Base-by-base conservation (phyloP, 345 rosid genomes). In the Eucalyptus polybractea region DNA sequence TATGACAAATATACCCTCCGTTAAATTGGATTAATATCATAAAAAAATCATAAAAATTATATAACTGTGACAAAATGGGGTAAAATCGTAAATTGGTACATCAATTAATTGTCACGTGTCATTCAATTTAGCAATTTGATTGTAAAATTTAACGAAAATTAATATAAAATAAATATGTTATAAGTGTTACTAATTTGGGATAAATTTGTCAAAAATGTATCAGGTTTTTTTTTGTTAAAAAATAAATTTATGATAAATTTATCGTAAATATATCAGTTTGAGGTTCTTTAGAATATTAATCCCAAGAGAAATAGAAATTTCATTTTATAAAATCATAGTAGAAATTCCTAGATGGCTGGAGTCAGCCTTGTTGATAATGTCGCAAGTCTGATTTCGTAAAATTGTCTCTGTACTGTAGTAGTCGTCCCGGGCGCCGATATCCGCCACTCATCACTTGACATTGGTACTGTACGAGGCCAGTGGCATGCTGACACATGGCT, bases 161-260 rank as follows among this genome's bases (percentile, higher is more conserved):
- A 53, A 53, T 8, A 53, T 19, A 53, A 10, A 53, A 0, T 19
- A 19, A 53, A 4, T 53, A 0, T 53, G 1, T 2, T 3, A 53
- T 19, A 8, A 53, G 1, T 53, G 1, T 53, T 53, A 7, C 0
- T 8, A 3, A 0, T 7, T 53, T 53, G 0, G 0, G 5, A 3
- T 53, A 19, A 19, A 53, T 3, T 53, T 53, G 0, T 19, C 4
- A 53, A 53, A 53, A 0, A 3, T 53, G 0, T 7, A 19, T 53
- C 1, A 2, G 0, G 25, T 7, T 53, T 53, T 53, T 53, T 7
- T 21, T 53, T 22, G 10, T 53, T 4, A 53, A 53, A 0, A 53
- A 53, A 19, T 53, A 21, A 53, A 53, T 21, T 19, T 53, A 7
- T 19, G 5, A 1, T 19, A 7, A 19, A 19, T 53, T 53, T 19